Percentiles rank a stretch among this genome's conserved stretches.
These are phyloP conservation scores for Penicillium frequentans DNA, from an alignment of 2,329 filamentous ascomycete species.

Conservation along the genomic window DNA sequence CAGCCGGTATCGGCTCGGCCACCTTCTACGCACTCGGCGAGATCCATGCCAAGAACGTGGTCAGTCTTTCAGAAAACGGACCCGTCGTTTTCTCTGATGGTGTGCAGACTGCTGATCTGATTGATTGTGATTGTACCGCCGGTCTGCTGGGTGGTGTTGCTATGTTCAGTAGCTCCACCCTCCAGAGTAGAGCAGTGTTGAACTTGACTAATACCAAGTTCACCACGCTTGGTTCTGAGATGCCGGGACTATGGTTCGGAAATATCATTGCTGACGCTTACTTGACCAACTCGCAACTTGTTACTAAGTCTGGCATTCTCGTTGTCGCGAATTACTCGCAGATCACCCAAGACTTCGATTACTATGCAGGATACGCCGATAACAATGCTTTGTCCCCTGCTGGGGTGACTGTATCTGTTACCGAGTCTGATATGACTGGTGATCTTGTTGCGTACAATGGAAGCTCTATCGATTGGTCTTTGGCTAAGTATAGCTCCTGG, in stretches of 20 bases:
- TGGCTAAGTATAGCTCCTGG: slow-evolving; percentile 13
- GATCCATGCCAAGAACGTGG: slow-evolving; percentile 28
- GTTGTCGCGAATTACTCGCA: slow-evolving; percentile 7
- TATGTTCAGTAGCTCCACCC: slow-evolving; percentile 17
- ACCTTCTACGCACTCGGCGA: slow-evolving; percentile 32
- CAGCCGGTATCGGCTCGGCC: slow-evolving; percentile 32
- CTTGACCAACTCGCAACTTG: slow-evolving; percentile 11
- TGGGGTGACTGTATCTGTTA: slow-evolving; percentile 23
- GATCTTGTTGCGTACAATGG: slow-evolving; percentile 36
- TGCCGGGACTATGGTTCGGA: slow-evolving; percentile 34
- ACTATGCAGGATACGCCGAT: slow-evolving; percentile 31
- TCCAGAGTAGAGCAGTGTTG: slow-evolving; percentile 22
- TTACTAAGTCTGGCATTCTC: slow-evolving; percentile 16
- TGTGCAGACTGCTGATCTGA: slow-evolving; percentile 6
- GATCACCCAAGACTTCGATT: slow-evolving; percentile 27
- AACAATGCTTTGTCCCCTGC: slow-evolving; percentile 28
- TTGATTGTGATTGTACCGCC: slow-evolving; percentile 23
- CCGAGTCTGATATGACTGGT: slow-evolving; percentile 26
- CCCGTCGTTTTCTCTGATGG: slow-evolving; percentile 31
- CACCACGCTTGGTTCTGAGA: slow-evolving; percentile 15
- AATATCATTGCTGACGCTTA: slow-evolving; percentile 24
- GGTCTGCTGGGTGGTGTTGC: slow-evolving; percentile 31
- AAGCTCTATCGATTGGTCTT: slow-evolving; percentile 15
- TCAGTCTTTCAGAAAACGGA: slow-evolving; percentile 21
- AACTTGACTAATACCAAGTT: slow-evolving; percentile 24